Percentiles rank a stretch among this genome's conserved stretches.
phyloP scores from a whole-genome alignment of 2,329 filamentous ascomycete species.

The Fusarium sp. region DNA sequence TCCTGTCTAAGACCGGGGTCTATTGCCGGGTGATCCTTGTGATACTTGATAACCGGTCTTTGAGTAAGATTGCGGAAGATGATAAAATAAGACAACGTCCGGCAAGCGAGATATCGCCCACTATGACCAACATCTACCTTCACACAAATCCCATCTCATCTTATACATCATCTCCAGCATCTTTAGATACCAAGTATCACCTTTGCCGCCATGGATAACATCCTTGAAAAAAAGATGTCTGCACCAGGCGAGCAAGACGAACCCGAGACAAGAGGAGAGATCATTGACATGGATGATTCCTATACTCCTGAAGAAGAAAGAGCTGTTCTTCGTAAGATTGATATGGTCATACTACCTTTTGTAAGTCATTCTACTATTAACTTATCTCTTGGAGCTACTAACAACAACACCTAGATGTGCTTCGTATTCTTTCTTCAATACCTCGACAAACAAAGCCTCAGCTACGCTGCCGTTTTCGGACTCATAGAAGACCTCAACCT shows the following conservation, averaged over 20 bases:
- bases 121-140: too few relatives aligned
- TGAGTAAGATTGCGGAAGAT: too few relatives aligned
- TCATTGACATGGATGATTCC: neutral
- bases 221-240: conserved; percentile 7
- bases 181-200: too few relatives aligned
- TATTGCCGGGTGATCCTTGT: neutral
- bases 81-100: too few relatives aligned
- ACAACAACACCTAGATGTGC: too few relatives aligned
- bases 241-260: neutral
- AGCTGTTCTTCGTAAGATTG: neutral
- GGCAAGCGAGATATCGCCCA: too few relatives aligned
- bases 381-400: too few relatives aligned
- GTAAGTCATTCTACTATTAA: neutral
- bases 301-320: conserved; percentile 4
- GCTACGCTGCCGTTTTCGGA: conserved; percentile 2
- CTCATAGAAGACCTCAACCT: neutral
- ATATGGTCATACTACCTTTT: conserved; percentile 1
- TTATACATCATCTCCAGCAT: too few relatives aligned
- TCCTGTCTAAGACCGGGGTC: neutral
- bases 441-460: neutral
- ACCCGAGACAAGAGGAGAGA: neutral
- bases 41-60: neutral
- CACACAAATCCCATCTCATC: too few relatives aligned
- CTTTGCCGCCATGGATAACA: neutral
- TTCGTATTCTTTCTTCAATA: neutral